These are phyloP conservation scores for Rubia peregrina DNA, from an alignment of 305 asterid species.

Conservation along the genomic window DNA sequence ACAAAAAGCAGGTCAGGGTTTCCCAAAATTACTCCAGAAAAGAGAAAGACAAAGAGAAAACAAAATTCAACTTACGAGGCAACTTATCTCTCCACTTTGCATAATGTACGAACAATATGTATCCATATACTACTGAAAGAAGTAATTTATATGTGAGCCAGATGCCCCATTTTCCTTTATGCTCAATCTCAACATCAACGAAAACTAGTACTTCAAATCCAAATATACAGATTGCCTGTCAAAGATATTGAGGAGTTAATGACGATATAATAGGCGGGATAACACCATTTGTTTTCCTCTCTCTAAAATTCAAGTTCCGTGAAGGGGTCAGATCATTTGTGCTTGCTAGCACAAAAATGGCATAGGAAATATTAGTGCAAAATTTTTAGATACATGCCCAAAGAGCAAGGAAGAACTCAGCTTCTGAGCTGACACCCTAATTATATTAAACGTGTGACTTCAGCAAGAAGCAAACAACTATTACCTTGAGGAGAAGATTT, in stretches of 20 bases:
- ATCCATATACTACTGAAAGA: slow-evolving; percentile 36
- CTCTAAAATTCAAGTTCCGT: neutral
- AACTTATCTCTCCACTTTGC: slow-evolving; percentile 35
- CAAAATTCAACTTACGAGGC: slow-evolving; percentile 27
- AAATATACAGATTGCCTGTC: slow-evolving; percentile 31
- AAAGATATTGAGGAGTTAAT: slow-evolving; percentile 1
- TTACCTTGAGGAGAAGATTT: slow-evolving; percentile 35
- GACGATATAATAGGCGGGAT: neutral
- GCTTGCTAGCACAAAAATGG: neutral
- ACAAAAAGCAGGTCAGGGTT: neutral
- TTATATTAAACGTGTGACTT: neutral
- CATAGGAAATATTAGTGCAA: neutral
- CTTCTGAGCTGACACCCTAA: neutral
- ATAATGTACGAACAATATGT: slow-evolving; percentile 28
- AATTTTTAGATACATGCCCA: too few relatives aligned
- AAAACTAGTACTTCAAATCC: slow-evolving; percentile 33
- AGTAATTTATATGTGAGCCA: slow-evolving; percentile 36
- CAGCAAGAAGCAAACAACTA: slow-evolving; percentile 6
- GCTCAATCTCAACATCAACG: slow-evolving; percentile 13
- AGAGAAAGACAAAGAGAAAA: neutral
- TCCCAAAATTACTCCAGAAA: neutral
- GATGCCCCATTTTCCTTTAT: slow-evolving; percentile 30
- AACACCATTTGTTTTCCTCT: neutral
- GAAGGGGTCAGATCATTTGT: neutral
- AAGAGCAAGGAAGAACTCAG: too few relatives aligned